Evolutionary conservation across 352 stramenopile genomes (phyloP).

Genomic region (Blastocystis sp.): DNA sequence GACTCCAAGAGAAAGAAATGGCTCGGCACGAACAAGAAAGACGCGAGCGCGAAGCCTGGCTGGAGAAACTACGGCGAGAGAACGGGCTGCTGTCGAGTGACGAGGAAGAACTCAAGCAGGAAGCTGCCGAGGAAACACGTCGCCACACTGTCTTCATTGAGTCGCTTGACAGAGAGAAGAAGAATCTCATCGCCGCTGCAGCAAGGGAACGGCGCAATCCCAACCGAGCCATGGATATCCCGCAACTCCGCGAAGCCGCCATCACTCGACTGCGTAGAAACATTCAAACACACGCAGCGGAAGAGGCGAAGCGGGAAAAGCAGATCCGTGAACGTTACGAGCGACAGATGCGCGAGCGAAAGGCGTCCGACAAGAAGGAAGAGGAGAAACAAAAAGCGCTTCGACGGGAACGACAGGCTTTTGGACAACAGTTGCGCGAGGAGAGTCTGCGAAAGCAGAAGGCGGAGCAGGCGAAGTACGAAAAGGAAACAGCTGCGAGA

Average conservation of each 20-base stretch:
- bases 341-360: not conserved
- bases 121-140: not conserved
- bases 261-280: not conserved
- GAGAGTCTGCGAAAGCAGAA: not conserved
- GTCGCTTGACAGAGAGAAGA: not conserved
- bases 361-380: not conserved
- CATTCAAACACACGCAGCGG: not conserved
- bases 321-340: not conserved
- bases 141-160: not conserved
- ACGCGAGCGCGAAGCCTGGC: not conserved
- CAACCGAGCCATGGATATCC: too few species aligned
- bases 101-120: slow-evolving; percentile 15
- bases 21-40: not conserved
- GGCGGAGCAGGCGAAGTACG: not conserved
- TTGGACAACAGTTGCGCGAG: not conserved
- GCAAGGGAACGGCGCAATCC: not conserved
- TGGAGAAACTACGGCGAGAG: not conserved
- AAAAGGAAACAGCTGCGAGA: not conserved
- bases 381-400: not conserved
- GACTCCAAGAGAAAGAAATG: not conserved
- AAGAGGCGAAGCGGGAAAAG: not conserved
- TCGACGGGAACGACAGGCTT: not conserved
- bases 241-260: too few species aligned
- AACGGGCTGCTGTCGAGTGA: slow-evolving; percentile 41
- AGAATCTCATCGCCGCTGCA: not conserved